Evolutionary conservation across 352 stramenopile species (phyloP).

Genomic region (Pythium insidiosum): DNA sequence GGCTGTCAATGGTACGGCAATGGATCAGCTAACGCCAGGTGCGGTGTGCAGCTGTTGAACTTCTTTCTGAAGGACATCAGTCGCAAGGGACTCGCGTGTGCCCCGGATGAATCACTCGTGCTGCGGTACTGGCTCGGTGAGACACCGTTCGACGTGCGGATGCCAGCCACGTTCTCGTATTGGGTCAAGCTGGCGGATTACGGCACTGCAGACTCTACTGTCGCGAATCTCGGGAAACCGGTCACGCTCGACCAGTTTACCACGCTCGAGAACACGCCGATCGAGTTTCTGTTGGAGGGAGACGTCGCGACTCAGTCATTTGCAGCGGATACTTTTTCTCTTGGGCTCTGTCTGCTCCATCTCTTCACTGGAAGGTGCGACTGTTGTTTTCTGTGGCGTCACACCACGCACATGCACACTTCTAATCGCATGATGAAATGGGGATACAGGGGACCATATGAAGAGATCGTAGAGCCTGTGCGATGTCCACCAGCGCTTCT

Average conservation of each 20-base stretch:
- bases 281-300: conserved; percentile 94
- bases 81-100: conserved; percentile 23
- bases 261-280: conserved; percentile 96
- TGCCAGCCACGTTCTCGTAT: conserved; percentile 60
- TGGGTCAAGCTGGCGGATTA: conserved; percentile 98
- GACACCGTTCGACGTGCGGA: conserved; percentile 38
- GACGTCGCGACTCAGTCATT: conserved; percentile 87
- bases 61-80: conserved; percentile 92
- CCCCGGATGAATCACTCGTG: conserved; percentile 23
- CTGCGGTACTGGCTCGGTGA: conserved; percentile 61
- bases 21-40: conserved; percentile 1
- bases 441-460: conserved; percentile 91
- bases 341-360: conserved; percentile 95
- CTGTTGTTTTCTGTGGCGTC: neutral
- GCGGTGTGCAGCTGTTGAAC: conserved; percentile 87
- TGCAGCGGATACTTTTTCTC: conserved; percentile 92
- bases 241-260: conserved; percentile 95
- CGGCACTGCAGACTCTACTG: conserved; percentile 91
- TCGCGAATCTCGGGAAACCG: conserved; percentile 79
- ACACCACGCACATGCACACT: no score
- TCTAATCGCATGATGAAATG: no score
- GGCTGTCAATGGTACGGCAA: neutral
- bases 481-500: conserved; percentile 83
- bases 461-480: conserved; percentile 95
- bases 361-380: conserved; percentile 91